phyloP scores from a whole-genome alignment of 495 filamentous ascomycete genomes.

The Penicillium simplicissimum region DNA sequence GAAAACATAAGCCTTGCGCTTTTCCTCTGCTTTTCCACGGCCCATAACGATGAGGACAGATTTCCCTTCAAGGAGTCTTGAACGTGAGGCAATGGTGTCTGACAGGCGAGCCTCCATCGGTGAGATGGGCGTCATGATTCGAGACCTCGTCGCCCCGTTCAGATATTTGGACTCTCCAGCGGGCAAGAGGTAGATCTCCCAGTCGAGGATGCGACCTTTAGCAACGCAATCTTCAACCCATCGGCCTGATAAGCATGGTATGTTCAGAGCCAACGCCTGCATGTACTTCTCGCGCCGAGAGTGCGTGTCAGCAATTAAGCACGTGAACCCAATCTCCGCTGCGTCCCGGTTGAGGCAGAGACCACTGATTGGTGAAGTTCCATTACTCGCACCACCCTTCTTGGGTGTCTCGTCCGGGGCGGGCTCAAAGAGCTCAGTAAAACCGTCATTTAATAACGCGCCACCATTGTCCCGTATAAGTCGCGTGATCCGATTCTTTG shows the following conservation, averaged over 20 bases:
- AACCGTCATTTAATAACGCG: conserved; percentile 68
- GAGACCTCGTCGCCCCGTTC: conserved; percentile 73
- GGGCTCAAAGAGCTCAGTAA: conserved; percentile 78
- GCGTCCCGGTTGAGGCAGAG: conserved; percentile 53
- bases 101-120: conserved; percentile 57
- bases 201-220: conserved; percentile 62
- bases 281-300: conserved; percentile 92
- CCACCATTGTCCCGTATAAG: conserved; percentile 67
- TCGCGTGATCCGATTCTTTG: conserved; percentile 49
- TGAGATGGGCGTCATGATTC: conserved; percentile 61
- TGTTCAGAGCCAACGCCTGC: conserved; percentile 86
- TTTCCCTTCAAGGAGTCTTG: conserved; percentile 63
- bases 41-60: conserved; percentile 76
- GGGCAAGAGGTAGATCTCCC: conserved; percentile 79
- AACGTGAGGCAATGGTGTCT: conserved; percentile 56
- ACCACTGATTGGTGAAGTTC: conserved; percentile 20
- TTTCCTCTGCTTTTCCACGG: conserved; percentile 63
- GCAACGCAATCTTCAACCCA: conserved; percentile 79
- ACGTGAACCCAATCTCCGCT: conserved; percentile 68
- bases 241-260: conserved; percentile 77
- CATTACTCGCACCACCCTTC: conserved; percentile 18
- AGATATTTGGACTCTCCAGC: conserved; percentile 80
- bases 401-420: conserved; percentile 36
- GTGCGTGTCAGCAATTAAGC: conserved; percentile 82
- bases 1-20: conserved; percentile 64